Percentiles rank a stretch among this genome's conserved stretches.
These are phyloP conservation scores for Truncatella angustata DNA, from an alignment of 2,329 filamentous ascomycete species.

Conservation along the genomic window DNA sequence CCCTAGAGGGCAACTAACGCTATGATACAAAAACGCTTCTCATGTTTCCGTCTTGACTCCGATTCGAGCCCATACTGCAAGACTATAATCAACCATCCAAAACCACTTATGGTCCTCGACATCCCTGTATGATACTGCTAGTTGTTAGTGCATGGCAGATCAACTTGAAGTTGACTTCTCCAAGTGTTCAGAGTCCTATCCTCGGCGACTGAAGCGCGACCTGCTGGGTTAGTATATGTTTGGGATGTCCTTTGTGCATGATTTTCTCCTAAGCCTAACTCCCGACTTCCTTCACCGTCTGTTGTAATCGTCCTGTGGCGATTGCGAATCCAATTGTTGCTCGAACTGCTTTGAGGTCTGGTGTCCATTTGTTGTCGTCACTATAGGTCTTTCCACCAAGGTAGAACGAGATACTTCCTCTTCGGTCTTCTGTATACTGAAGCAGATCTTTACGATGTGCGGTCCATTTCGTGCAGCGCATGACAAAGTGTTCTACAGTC, in stretches of 20 bases:
- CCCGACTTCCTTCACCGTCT: neutral
- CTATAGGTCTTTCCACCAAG: neutral
- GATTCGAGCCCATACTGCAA: neutral
- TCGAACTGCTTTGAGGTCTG: neutral
- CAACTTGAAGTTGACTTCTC: constrained; percentile 1
- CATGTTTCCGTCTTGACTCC: neutral
- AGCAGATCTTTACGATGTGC: neutral
- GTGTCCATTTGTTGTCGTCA: constrained; percentile 2
- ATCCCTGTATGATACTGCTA: constrained; percentile 1
- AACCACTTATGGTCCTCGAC: neutral
- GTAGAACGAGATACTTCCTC: neutral
- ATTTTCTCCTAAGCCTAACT: neutral
- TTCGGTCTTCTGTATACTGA: neutral
- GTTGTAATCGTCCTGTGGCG: neutral
- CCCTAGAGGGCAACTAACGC: constrained; percentile 7
- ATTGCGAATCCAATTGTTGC: constrained; percentile 5
- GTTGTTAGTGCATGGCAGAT: neutral
- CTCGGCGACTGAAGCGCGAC: constrained; percentile 6
- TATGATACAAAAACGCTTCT: neutral
- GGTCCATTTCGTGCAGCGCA: neutral
- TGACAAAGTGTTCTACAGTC: neutral
- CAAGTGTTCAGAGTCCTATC: constrained; percentile 9
- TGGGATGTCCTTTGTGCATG: neutral
- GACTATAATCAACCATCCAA: neutral
- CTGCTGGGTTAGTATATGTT: constrained; percentile 3